phyloP scores from a whole-genome alignment of 345 rosid species.

The Balakata baccata region DNA sequence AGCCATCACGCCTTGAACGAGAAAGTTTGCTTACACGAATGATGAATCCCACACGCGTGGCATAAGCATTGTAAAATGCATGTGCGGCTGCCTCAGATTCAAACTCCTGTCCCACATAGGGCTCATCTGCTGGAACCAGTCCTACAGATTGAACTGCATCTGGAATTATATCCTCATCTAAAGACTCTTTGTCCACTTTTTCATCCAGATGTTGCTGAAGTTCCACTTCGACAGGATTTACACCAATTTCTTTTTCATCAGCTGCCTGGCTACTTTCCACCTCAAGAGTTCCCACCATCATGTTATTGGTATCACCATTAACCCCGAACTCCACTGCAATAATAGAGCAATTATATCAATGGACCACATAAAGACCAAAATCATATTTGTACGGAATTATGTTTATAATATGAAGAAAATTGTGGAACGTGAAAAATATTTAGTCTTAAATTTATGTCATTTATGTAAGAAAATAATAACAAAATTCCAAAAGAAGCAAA shows the following conservation, averaged over 20 bases:
- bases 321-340: conserved; percentile 75
- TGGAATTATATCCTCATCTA: conserved; percentile 31
- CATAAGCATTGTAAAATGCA: conserved; percentile 86
- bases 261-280: conserved; percentile 34
- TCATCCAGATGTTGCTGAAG: conserved; percentile 38
- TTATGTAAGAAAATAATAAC: background rate
- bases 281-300: conserved; percentile 42
- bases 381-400: background rate
- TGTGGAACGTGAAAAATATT: no score
- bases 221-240: conserved; percentile 45
- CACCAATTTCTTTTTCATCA: conserved; percentile 50
- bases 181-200: conserved; percentile 48
- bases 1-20: conserved; percentile 89
- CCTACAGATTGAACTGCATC: conserved; percentile 31
- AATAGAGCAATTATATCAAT: background rate
- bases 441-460: background rate
- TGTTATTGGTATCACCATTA: conserved; percentile 53
- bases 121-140: conserved; percentile 53
- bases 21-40: conserved; percentile 99
- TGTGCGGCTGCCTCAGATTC: conserved; percentile 94
- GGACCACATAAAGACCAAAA: no score
- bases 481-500: background rate
- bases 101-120: conserved; percentile 80
- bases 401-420: background rate
- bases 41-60: conserved; percentile 75